These are phyloP conservation scores for Trypanosomatidae sp. DNA, from an alignment of 208 protist genomes.

Conservation along the genomic window DNA sequence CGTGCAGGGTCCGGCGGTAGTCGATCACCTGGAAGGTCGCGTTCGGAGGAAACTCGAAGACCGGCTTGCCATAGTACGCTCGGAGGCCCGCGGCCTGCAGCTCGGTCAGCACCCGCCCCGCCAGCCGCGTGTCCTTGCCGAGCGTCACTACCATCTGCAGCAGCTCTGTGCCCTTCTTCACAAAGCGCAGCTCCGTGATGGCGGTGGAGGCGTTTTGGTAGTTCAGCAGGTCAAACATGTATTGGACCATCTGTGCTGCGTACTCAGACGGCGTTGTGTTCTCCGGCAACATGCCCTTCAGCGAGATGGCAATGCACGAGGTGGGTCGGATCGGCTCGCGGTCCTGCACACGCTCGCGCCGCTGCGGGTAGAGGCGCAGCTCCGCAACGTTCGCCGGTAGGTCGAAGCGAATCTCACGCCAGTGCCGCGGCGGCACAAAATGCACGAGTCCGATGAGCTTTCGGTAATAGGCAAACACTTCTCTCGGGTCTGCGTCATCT, in stretches of 20 bases:
- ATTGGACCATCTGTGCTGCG: constrained; percentile 73
- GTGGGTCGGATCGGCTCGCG: constrained; percentile 42
- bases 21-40: constrained; percentile 85
- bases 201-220: constrained; percentile 68
- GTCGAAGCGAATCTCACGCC: constrained; percentile 73
- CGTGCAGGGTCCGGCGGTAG: constrained; percentile 53
- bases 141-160: constrained; percentile 78
- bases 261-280: constrained; percentile 70
- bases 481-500: constrained; percentile 16
- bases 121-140: constrained; percentile 57
- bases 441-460: constrained; percentile 43
- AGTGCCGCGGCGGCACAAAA: constrained; percentile 60
- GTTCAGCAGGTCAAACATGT: constrained; percentile 71
- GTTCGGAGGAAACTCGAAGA: constrained; percentile 45
- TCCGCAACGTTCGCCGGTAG: constrained; percentile 77
- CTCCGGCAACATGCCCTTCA: constrained; percentile 61
- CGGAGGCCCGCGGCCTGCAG: constrained; percentile 53
- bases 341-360: constrained; percentile 50
- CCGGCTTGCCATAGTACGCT: constrained; percentile 55
- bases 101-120: constrained; percentile 48
- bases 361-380: constrained; percentile 64
- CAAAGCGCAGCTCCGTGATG: constrained; percentile 77
- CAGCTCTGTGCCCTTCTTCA: constrained; percentile 71
- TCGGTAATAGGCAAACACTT: constrained; percentile 61
- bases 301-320: constrained; percentile 55